phyloP scores from a whole-genome alignment of 352 stramenopile species.

The Phytopythium boreale region DNA sequence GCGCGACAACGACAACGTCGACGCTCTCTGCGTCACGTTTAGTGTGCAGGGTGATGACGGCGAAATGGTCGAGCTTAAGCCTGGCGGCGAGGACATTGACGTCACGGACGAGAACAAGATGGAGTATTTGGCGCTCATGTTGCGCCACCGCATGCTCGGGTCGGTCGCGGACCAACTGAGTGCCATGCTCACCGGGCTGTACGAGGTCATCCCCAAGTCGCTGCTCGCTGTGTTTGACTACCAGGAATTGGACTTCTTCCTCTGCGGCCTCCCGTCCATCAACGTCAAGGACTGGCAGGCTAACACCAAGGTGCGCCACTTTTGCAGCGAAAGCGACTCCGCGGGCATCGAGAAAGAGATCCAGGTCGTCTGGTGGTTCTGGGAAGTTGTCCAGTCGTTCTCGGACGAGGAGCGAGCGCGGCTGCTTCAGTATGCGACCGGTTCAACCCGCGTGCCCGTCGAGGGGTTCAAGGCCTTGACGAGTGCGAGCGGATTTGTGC shows the following conservation, averaged over 20 bases:
- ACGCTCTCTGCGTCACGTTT: conserved; percentile 75
- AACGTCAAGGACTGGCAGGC: conserved; percentile 87
- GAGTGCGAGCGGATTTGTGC: conserved; percentile 77
- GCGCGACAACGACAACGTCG: conserved; percentile 66
- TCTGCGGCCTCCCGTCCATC: conserved; percentile 82
- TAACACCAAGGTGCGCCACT: conserved; percentile 61
- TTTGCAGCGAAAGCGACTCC: conserved; percentile 42
- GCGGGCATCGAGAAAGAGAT: conserved; percentile 48
- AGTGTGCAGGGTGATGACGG: conserved; percentile 69
- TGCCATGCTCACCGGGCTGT: conserved; percentile 90
- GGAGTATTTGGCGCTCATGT: conserved; percentile 93
- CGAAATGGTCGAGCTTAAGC: conserved; percentile 88
- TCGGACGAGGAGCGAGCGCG: conserved; percentile 92
- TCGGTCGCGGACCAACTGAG: conserved; percentile 89
- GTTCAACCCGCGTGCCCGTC: conserved; percentile 93
- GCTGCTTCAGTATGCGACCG: conserved; percentile 97
- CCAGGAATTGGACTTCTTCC: conserved; percentile 95
- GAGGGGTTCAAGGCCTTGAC: conserved; percentile 80
- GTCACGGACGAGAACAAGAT: conserved; percentile 95
- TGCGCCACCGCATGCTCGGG: conserved; percentile 92
- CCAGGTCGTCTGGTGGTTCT: conserved; percentile 89
- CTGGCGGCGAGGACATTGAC: conserved; percentile 82
- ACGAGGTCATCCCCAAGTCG: conserved; percentile 89
- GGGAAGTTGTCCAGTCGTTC: conserved; percentile 82
- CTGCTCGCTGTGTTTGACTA: conserved; percentile 92